Evolutionary conservation across 2,329 filamentous ascomycete genomes (phyloP).

Genomic region (Penicillium italicum): DNA sequence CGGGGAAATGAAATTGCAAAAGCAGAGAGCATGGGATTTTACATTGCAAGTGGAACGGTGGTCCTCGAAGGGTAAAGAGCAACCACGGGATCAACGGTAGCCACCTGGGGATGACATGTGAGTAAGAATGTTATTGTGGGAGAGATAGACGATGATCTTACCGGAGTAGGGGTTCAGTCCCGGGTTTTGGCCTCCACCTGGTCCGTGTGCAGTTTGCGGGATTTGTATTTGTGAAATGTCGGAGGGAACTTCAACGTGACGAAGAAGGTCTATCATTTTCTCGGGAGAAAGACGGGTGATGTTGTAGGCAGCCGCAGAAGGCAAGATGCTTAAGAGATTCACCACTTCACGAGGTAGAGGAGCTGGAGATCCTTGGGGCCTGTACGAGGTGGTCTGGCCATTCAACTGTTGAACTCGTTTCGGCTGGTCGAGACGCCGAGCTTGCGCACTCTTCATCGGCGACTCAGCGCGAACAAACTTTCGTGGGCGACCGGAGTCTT

Average conservation of each 20-base stretch:
- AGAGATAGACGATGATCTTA: constrained; percentile 19
- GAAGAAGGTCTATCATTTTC: constrained; percentile 69
- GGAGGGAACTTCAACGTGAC: constrained; percentile 63
- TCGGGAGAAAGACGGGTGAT: constrained; percentile 66
- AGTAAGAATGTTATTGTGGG: neutral
- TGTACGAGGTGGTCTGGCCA: constrained; percentile 35
- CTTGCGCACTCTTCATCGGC: constrained; percentile 85
- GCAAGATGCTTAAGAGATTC: constrained; percentile 67
- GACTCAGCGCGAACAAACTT: constrained; percentile 88
- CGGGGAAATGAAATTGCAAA: constrained; percentile 14
- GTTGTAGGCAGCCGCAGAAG: constrained; percentile 68
- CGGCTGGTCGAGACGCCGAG: constrained; percentile 77
- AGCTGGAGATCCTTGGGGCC: constrained; percentile 55
- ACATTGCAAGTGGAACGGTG: constrained; percentile 4
- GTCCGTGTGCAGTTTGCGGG: constrained; percentile 32
- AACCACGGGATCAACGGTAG: constrained; percentile 14
- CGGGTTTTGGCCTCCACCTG: constrained; percentile 22
- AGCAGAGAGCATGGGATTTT: constrained; percentile 7
- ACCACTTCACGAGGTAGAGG: constrained; percentile 68
- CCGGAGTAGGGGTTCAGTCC: constrained; percentile 33
- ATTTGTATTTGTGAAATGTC: constrained; percentile 39
- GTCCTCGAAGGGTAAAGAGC: neutral
- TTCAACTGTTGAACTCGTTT: constrained; percentile 44
- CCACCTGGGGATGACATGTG: constrained; percentile 9
- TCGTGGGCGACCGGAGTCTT: constrained; percentile 69